Conservation (phyloP, 2,329 filamentous ascomycete species). For the Furcasterigmium furcatum region DNA sequence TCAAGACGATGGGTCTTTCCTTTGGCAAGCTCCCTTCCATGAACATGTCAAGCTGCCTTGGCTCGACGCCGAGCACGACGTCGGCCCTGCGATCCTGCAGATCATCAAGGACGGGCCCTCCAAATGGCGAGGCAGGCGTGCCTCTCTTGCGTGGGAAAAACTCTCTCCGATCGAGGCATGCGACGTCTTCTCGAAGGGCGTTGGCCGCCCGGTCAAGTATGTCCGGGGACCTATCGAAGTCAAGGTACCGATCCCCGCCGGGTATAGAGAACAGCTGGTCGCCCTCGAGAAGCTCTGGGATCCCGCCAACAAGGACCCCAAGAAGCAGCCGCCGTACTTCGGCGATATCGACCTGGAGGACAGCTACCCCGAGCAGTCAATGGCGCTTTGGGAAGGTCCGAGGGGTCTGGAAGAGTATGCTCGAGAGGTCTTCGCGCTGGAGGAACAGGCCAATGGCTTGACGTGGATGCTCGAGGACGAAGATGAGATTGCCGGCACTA, state of each 20-base stretch:
- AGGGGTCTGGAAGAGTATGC: constrained; percentile 92
- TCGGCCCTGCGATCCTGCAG: constrained; percentile 87
- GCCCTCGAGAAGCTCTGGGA: constrained; percentile 60
- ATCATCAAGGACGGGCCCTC: constrained; percentile 89
- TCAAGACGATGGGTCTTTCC: constrained; percentile 78
- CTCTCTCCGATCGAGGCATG: constrained; percentile 83
- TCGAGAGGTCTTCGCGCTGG: constrained; percentile 86
- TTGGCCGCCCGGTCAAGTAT: constrained; percentile 77
- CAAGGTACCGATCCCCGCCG: constrained; percentile 79
- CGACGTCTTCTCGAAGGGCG: constrained; percentile 71
- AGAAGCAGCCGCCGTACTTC: constrained; percentile 62
- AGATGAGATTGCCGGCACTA: constrained; percentile 32
- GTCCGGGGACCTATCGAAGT: constrained; percentile 76
- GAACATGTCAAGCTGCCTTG: constrained; percentile 86
- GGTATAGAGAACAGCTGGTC: constrained; percentile 85
- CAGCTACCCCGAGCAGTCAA: constrained; percentile 69
- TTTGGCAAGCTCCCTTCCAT: constrained; percentile 93
- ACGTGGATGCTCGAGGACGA: constrained; percentile 79
- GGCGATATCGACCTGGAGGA: constrained; percentile 53
- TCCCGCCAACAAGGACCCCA: constrained; percentile 44
- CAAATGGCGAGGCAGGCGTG: constrained; percentile 76
- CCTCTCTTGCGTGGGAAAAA: constrained; percentile 88
- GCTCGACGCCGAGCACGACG: constrained; percentile 94
- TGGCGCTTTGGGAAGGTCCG: constrained; percentile 87
- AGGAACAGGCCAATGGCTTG: constrained; percentile 90